Percentiles rank a stretch among this genome's conserved stretches.
Conservation (phyloP, 371 early-diverging fungal species). For the Apophysomyces variabilis region DNA sequence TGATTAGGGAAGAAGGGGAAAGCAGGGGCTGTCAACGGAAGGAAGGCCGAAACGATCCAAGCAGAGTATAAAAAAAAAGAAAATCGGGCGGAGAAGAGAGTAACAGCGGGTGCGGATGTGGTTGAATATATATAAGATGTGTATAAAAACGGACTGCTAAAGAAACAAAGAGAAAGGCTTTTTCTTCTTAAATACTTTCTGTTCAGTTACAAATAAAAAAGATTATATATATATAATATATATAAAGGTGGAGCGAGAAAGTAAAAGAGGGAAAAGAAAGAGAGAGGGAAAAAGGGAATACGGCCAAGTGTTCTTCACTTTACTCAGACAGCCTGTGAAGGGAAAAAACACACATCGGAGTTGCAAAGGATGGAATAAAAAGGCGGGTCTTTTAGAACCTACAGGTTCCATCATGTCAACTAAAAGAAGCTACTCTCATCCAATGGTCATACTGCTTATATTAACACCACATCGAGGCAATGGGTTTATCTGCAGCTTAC, state of each 20-base stretch:
- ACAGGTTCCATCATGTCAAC: background rate
- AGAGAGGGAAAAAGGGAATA: background rate
- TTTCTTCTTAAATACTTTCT: background rate
- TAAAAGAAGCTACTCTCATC: background rate
- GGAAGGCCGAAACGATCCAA: constrained; percentile 13
- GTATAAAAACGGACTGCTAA: background rate
- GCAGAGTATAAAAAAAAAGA: constrained; percentile 7
- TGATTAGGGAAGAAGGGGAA: constrained; percentile 16
- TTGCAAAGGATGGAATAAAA: background rate
- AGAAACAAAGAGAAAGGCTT: constrained; percentile 5
- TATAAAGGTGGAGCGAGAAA: background rate
- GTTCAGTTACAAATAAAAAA: no score
- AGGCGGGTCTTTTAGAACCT: background rate
- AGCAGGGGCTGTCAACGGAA: constrained; percentile 7
- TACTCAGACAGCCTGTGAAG: background rate
- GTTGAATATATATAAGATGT: background rate
- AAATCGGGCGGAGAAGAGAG: constrained; percentile 9
- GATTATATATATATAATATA: no score
- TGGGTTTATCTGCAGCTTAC: no score
- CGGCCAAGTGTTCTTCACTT: background rate
- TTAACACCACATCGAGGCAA: no score
- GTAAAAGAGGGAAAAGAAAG: background rate
- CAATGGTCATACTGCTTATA: background rate
- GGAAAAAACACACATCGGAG: background rate
- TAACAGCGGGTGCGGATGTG: background rate